phyloP scores from a whole-genome alignment of 371 early-diverging fungal genomes.

The Mortierella sp. region DNA sequence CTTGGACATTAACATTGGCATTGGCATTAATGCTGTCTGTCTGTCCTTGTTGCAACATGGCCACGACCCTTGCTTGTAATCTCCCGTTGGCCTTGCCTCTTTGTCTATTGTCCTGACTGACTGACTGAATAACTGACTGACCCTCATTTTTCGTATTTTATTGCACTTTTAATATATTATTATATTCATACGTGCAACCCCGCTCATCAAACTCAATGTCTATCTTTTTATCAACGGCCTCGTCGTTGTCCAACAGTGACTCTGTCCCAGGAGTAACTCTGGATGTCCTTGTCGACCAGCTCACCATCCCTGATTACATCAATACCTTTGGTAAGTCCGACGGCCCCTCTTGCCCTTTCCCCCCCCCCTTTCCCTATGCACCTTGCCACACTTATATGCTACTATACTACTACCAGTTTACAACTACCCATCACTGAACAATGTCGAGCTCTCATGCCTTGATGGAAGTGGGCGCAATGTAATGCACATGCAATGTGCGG shows the following conservation, averaged over 20 bases:
- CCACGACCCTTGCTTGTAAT: background rate
- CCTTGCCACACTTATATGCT: background rate
- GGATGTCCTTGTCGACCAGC: slow-evolving; percentile 50
- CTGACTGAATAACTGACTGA: background rate
- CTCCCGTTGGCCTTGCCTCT: too few relatives aligned
- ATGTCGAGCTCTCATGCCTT: background rate
- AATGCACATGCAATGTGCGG: slow-evolving; percentile 4
- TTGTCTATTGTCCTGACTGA: too few relatives aligned
- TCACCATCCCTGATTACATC: slow-evolving; percentile 35
- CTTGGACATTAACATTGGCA: background rate
- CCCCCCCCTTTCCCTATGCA: background rate
- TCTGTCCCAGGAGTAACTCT: slow-evolving; percentile 34
- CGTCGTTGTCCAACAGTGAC: slow-evolving; percentile 19
- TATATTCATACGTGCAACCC: background rate
- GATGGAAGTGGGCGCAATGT: background rate
- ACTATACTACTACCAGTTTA: background rate
- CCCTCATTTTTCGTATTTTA: background rate
- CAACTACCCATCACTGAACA: background rate
- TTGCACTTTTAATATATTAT: background rate
- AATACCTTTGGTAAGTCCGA: slow-evolving; percentile 31
- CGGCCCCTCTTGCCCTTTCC: background rate
- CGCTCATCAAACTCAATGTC: background rate
- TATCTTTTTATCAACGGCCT: background rate
- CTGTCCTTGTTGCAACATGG: background rate
- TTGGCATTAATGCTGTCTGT: background rate